Evolutionary conservation across 164 flowering plant species (phyloP).

Genomic region (Houttuynia cordata): DNA sequence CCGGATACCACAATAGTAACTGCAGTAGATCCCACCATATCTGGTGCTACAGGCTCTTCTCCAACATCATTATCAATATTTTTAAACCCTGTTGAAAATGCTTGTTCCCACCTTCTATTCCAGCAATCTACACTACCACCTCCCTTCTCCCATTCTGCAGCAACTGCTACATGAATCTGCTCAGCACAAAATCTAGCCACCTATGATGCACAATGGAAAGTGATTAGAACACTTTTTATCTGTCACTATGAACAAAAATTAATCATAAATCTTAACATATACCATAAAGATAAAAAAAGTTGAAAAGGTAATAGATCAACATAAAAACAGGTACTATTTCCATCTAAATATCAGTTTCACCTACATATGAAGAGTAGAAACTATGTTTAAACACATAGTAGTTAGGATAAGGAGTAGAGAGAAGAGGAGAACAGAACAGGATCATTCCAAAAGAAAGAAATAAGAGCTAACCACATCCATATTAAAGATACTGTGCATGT

Average conservation of each 20-base stretch:
- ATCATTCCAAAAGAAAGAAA: too few species aligned
- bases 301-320: too few species aligned
- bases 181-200: conserved; percentile 56
- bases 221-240: neutral
- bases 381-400: too few species aligned
- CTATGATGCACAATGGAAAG: conserved; percentile 15
- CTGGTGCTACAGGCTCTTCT: conserved; percentile 29
- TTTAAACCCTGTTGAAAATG: conserved; percentile 34
- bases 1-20: conserved; percentile 48
- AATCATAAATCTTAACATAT: too few species aligned
- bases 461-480: too few species aligned
- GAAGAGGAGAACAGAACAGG: too few species aligned
- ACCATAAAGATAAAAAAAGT: too few species aligned
- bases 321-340: too few species aligned
- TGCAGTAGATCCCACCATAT: conserved; percentile 74
- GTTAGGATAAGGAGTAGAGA: too few species aligned
- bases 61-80: conserved; percentile 36
- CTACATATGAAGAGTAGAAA: too few species aligned
- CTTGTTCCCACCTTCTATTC: conserved; percentile 47
- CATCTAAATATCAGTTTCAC: too few species aligned
- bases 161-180: conserved; percentile 42
- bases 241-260: neutral
- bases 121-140: conserved; percentile 28
- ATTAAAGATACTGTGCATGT: too few species aligned
- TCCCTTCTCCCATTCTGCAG: conserved; percentile 43